These are phyloP conservation scores for Suhomyces choctaworum DNA, from an alignment of 1,139 yeast species.

Conservation along the genomic window DNA sequence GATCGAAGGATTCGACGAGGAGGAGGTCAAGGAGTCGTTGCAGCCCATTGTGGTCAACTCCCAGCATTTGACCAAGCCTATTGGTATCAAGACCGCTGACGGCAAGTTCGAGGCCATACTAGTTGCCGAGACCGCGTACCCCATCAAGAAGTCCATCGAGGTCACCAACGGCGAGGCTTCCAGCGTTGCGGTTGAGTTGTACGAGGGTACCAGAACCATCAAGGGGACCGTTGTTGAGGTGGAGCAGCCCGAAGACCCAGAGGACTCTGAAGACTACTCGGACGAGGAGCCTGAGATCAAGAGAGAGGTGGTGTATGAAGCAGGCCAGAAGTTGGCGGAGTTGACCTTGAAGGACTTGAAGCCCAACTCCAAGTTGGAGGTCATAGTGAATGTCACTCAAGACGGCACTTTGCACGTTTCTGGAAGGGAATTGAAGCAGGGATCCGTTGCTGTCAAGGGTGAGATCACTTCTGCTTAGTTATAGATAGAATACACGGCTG, in stretches of 20 bases:
- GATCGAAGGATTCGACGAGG: conserved; percentile 79
- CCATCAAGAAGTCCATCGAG: conserved; percentile 76
- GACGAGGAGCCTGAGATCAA: conserved; percentile 71
- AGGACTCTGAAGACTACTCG: conserved; percentile 39
- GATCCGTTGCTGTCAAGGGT: conserved; percentile 54
- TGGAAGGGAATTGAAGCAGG: conserved; percentile 79
- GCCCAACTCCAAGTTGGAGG: conserved; percentile 71
- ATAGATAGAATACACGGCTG: no score
- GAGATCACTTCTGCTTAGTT: conserved; percentile 31
- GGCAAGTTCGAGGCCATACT: conserved; percentile 75
- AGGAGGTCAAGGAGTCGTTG: conserved; percentile 80
- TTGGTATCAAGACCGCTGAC: conserved; percentile 77
- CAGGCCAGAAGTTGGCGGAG: conserved; percentile 78
- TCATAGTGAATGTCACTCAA: conserved; percentile 78
- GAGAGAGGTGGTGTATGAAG: conserved; percentile 70
- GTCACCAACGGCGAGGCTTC: conserved; percentile 63
- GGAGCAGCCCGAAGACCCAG: conserved; percentile 48
- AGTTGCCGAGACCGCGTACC: conserved; percentile 86
- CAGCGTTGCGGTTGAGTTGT: conserved; percentile 67
- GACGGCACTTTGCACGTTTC: conserved; percentile 81
- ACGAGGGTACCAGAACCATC: conserved; percentile 81
- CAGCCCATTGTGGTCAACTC: conserved; percentile 88
- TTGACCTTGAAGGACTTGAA: conserved; percentile 72
- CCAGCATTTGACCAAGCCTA: conserved; percentile 79
- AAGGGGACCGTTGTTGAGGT: conserved; percentile 78